A percentile compares a stretch with the other conserved stretches of the same genome.
phyloP scores from a whole-genome alignment of 1,284 basidiomycete genomes.

The Coniferiporia sulphurascens region DNA sequence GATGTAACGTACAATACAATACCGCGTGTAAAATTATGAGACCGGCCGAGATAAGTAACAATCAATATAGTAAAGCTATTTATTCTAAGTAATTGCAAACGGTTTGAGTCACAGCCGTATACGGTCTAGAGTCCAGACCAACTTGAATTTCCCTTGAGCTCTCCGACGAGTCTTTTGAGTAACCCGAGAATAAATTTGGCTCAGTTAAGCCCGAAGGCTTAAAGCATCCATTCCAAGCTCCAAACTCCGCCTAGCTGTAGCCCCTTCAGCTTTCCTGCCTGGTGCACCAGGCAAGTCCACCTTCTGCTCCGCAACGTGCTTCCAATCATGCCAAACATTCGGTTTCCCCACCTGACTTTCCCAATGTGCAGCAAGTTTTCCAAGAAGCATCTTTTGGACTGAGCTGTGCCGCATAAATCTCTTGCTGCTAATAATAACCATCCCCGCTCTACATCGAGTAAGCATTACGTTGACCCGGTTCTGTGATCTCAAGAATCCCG shows the following conservation, averaged over 20 bases:
- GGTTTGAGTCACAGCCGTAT: too few species aligned
- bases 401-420: slow-evolving; percentile 28
- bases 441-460: slow-evolving; percentile 39
- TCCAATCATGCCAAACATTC: slow-evolving; percentile 24
- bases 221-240: neutral
- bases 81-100: too few species aligned
- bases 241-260: neutral
- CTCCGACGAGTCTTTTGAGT: too few species aligned
- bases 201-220: too few species aligned
- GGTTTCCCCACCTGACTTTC: slow-evolving; percentile 6
- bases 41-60: too few species aligned
- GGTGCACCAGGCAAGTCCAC: neutral
- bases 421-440: slow-evolving; percentile 37
- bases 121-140: too few species aligned
- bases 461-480: slow-evolving; percentile 45
- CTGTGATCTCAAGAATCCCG: slow-evolving; percentile 38
- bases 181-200: too few species aligned
- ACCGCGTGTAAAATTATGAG: too few species aligned
- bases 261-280: neutral
- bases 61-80: too few species aligned
- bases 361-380: slow-evolving; percentile 26
- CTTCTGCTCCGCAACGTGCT: slow-evolving; percentile 9
- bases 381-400: slow-evolving; percentile 33
- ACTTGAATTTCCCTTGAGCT: too few species aligned
- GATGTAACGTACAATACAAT: too few species aligned